Base-by-base conservation (phyloP, 257 asterid genomes). In the Oldenlandia corymbosa region DNA sequence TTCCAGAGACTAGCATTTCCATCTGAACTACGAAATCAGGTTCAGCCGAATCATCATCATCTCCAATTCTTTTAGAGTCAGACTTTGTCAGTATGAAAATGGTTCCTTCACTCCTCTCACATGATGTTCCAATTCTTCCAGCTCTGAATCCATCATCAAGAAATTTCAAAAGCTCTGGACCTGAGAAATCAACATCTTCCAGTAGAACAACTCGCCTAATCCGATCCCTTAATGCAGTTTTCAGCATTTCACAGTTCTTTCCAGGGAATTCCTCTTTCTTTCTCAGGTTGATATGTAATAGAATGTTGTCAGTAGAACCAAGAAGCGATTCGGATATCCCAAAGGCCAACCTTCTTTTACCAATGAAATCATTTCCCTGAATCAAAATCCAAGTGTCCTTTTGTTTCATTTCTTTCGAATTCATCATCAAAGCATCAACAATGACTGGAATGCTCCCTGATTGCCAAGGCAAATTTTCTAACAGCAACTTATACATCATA, bases 391-490 rank as follows among this genome's bases (percentile, higher is more conserved):
- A 79, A 67, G 67, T 67, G 7, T 77, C 78, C 7, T 41, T 73
- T 52, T n/a, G n/a, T n/a, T 65, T 62, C 28, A 7, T 32, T n/a
- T 41, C 65, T 41, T 66, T 72, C 16, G 65, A 27, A 16, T 70
- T 74, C 68, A 20, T 74, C 68, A 20, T 58, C 77, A 83, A 60
- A 2, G 84, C 78, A 47, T 81, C 83, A 0, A 79, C 47, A 57
- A 91, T 70, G 5, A 53, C 34, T 68, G 84, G 83, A 66, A 88
- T 53, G 34, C 20, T 53, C 27, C 79, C 83, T 2, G 72, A 67
- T 67, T 91, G 95, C 98, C 98, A 91, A 0, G 98, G 94, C 60
- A 88, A 72, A 39, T 83, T 82, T 59, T 88, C 88, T 65, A 60
- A 75, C 45, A 88, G 62, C 23, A 77, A 0, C 1, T 68, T 60